Evolutionary conservation across 139 green algal species (phyloP).

Genomic region (Desmodesmus armatus): DNA sequence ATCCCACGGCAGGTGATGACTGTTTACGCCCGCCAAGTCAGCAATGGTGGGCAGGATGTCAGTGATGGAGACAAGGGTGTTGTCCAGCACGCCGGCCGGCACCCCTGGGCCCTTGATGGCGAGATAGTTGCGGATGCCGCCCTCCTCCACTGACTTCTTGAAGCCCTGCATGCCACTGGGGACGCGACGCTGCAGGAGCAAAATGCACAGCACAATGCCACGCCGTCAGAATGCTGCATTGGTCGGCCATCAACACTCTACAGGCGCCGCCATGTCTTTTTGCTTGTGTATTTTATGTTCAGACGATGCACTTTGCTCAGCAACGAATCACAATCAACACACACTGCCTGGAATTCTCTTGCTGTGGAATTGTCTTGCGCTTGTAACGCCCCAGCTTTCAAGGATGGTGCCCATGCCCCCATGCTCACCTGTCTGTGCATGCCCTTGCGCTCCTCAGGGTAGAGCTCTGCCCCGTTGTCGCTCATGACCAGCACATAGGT

Average conservation of each 20-base stretch:
- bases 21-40: not conserved
- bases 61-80: slow-evolving; percentile 13
- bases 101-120: slow-evolving; percentile 33
- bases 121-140: slow-evolving; percentile 40
- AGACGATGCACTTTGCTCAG: too few species aligned
- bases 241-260: too few species aligned
- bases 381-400: too few species aligned
- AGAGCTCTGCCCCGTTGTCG: slow-evolving; percentile 47
- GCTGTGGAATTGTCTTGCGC: too few species aligned
- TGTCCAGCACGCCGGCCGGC: not conserved
- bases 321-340: too few species aligned
- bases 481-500: slow-evolving; percentile 45
- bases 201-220: not conserved
- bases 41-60: slow-evolving; percentile 39
- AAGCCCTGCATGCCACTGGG: slow-evolving; percentile 38
- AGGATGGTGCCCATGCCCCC: too few species aligned
- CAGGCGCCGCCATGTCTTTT: too few species aligned
- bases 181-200: slow-evolving; percentile 34
- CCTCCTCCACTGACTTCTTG: slow-evolving; percentile 33
- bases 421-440: slow-evolving; percentile 23
- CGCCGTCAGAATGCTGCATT: too few species aligned
- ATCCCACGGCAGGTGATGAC: not conserved
- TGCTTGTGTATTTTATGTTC: too few species aligned
- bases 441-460: slow-evolving; percentile 3
- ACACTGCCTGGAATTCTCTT: too few species aligned